These are phyloP conservation scores for Effrenium voratum DNA, from an alignment of 73 alveolate species.

Conservation along the genomic window DNA sequence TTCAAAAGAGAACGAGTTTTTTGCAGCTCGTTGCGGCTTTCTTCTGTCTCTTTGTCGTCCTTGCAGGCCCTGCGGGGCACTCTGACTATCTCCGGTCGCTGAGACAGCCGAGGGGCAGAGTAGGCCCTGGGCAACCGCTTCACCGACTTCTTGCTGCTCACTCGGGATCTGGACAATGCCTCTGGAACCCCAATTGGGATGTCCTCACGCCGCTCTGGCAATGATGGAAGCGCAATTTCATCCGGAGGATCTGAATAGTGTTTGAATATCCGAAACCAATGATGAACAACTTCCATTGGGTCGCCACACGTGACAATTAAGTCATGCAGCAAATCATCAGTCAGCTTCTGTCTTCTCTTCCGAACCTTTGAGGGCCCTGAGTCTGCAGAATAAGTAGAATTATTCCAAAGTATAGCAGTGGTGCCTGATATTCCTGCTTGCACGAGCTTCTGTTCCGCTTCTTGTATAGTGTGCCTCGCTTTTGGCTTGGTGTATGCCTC, in stretches of 20 bases:
- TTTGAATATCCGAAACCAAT: constrained; percentile 60
- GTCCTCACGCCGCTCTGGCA: constrained; percentile 42
- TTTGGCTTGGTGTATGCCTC: neutral
- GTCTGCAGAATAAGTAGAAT: constrained; percentile 26
- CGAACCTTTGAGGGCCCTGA: constrained; percentile 48
- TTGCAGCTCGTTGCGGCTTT: neutral
- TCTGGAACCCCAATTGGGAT: neutral
- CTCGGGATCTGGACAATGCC: constrained; percentile 7
- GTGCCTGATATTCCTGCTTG: constrained; percentile 57
- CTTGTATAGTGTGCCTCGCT: neutral
- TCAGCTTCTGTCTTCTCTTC: constrained; percentile 45
- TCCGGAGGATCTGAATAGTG: constrained; percentile 44
- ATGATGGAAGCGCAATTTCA: constrained; percentile 22
- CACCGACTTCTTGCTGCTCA: neutral
- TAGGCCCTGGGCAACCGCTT: neutral
- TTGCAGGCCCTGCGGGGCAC: constrained; percentile 1
- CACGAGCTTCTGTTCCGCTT: constrained; percentile 23
- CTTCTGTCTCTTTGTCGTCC: neutral
- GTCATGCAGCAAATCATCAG: constrained; percentile 67
- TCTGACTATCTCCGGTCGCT: constrained; percentile 45
- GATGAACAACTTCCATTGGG: constrained; percentile 41
- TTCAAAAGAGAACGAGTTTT: constrained; percentile 63
- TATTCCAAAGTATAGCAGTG: constrained; percentile 31
- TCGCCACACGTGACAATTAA: constrained; percentile 50
- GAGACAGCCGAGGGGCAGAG: constrained; percentile 59